A percentile compares a stretch with the other conserved stretches of the same genome.
Conservation (phyloP, 1,284 basidiomycete species). For the Exobasidium rhododendri region DNA sequence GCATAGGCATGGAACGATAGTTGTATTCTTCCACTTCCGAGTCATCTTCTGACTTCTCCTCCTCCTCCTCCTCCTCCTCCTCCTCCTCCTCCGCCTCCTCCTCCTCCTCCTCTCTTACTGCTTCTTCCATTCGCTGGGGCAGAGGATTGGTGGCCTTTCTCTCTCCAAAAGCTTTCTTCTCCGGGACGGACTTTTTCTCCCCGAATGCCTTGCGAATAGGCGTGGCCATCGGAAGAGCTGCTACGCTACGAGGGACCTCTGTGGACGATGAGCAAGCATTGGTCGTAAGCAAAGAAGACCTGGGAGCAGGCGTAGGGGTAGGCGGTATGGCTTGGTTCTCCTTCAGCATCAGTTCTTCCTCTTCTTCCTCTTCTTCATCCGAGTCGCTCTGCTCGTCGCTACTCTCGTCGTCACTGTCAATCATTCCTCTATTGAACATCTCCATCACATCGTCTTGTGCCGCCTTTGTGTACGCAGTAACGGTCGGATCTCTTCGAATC, state of each 20-base stretch:
- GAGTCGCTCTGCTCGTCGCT: constrained; percentile 26
- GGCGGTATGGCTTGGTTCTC: constrained; percentile 20
- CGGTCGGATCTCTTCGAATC: constrained; percentile 20
- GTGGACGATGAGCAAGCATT: not conserved
- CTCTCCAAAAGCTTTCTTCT: not conserved
- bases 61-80: constrained; percentile 24
- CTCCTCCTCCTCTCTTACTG: constrained; percentile 26
- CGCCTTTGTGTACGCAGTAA: constrained; percentile 37
- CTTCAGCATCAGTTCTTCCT: not conserved
- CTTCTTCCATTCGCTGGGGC: constrained; percentile 10
- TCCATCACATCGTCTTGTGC: constrained; percentile 43
- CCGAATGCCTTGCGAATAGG: not conserved
- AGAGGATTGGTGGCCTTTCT: constrained; percentile 3
- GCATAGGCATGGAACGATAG: not conserved
- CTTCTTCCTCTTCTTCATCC: constrained; percentile 26
- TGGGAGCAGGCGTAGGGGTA: constrained; percentile 29
- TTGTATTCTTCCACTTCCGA: constrained; percentile 12
- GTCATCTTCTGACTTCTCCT: constrained; percentile 6
- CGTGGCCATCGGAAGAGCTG: not conserved
- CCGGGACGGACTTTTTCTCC: not conserved
- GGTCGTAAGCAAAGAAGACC: not conserved
- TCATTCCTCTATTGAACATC: constrained; percentile 48
- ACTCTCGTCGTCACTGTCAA: constrained; percentile 23
- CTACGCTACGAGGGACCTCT: not conserved
- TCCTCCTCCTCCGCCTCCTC: not conserved